phyloP scores from a whole-genome alignment of 768 basidiomycete genomes.

The Leccinellum rugosiceps region DNA sequence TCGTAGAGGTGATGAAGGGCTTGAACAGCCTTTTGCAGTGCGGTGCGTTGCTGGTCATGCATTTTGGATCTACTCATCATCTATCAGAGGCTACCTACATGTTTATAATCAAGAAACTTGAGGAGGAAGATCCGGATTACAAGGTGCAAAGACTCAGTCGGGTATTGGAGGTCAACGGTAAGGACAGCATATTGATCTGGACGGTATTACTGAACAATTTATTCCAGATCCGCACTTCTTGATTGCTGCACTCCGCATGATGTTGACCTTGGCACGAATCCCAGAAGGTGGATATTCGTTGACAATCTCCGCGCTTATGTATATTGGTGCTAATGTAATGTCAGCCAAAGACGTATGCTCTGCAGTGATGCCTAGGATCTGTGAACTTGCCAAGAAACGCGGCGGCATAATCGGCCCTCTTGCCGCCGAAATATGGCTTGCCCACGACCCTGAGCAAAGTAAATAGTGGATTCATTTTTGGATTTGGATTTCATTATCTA shows the following conservation, averaged over 20 bases:
- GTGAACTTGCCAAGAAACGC: slow-evolving; percentile 1
- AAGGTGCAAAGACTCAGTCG: not conserved
- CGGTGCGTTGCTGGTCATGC: not conserved
- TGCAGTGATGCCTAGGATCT: slow-evolving; percentile 4
- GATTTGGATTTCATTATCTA: not conserved
- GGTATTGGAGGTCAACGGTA: too few species aligned
- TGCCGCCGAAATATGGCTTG: slow-evolving; percentile 4
- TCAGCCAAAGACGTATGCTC: not conserved
- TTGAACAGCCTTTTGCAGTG: not conserved
- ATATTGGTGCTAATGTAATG: not conserved
- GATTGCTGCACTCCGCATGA: not conserved
- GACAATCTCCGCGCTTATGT: not conserved
- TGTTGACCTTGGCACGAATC: not conserved
- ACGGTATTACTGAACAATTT: too few species aligned
- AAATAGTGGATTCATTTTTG: not conserved
- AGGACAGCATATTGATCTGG: too few species aligned
- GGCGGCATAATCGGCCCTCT: not conserved
- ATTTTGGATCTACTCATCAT: not conserved
- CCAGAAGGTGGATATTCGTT: not conserved
- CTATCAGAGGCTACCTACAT: not conserved
- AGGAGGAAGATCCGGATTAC: too few species aligned
- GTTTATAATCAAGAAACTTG: not conserved
- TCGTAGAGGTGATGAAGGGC: not conserved
- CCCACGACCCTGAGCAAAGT: not conserved
- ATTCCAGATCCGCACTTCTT: not conserved